phyloP scores from a whole-genome alignment of 148 eudicot species.

The Arctostaphylos glauca region DNA sequence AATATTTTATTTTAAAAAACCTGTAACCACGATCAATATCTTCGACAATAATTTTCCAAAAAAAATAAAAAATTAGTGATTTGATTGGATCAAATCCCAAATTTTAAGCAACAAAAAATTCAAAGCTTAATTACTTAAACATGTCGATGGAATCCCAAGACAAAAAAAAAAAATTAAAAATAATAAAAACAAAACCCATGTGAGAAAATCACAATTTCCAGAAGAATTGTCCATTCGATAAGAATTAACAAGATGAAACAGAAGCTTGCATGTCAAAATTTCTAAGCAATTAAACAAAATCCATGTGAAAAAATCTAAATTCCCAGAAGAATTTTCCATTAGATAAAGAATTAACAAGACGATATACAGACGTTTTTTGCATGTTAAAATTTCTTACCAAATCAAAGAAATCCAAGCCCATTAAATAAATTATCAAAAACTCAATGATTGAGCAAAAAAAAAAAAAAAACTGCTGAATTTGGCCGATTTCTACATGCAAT shows the following conservation, averaged over 20 bases:
- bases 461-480: background rate
- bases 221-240: background rate
- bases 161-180: background rate
- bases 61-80: background rate
- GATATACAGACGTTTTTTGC: too few relatives aligned
- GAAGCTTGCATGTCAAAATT: background rate
- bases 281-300: background rate
- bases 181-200: slow-evolving; percentile 5
- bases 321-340: too few relatives aligned
- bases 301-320: too few relatives aligned
- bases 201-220: background rate
- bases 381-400: too few relatives aligned
- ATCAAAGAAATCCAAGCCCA: too few relatives aligned
- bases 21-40: background rate
- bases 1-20: background rate
- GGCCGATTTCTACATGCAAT: too few relatives aligned
- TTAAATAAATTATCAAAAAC: background rate
- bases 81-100: background rate
- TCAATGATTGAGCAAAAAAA: background rate
- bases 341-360: too few relatives aligned
- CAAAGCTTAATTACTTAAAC: background rate
- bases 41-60: background rate
- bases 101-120: background rate
- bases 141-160: slow-evolving; percentile 7
- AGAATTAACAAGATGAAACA: background rate